These are phyloP conservation scores for Porodaedalea pini DNA, from an alignment of 1,284 basidiomycete species.

Conservation along the genomic window DNA sequence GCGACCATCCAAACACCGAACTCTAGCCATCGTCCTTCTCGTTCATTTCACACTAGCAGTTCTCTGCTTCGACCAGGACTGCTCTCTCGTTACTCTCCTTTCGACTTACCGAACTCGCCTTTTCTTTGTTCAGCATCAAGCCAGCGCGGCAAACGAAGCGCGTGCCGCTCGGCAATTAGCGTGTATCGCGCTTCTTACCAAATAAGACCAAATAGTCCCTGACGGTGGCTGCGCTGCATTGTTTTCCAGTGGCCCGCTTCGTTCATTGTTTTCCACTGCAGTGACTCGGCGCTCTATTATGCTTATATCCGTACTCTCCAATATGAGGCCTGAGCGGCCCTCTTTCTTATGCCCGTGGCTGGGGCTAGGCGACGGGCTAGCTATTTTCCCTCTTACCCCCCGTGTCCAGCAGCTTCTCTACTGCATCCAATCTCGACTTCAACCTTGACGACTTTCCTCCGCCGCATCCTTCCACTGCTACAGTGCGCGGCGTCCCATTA, in stretches of 20 bases:
- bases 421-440: not conserved
- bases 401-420: not conserved
- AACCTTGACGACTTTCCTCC: constrained; percentile 5
- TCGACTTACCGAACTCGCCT: not conserved
- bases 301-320: not conserved
- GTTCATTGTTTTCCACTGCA: constrained; percentile 1
- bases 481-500: not conserved
- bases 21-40: not conserved
- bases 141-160: not conserved
- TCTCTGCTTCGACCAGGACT: not conserved
- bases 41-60: not conserved
- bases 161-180: not conserved
- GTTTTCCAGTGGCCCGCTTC: not conserved
- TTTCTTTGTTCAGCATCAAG: not conserved
- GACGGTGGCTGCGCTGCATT: not conserved
- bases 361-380: not conserved
- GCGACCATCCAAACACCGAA: not conserved
- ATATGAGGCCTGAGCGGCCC: not conserved
- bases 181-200: not conserved
- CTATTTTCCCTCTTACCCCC: not conserved
- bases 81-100: not conserved
- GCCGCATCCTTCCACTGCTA: not conserved
- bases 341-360: not conserved
- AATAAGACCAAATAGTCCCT: not conserved
- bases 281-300: not conserved